Base-by-base conservation (phyloP, 441 rosid genomes). In the Isatis lusitanica region DNA sequence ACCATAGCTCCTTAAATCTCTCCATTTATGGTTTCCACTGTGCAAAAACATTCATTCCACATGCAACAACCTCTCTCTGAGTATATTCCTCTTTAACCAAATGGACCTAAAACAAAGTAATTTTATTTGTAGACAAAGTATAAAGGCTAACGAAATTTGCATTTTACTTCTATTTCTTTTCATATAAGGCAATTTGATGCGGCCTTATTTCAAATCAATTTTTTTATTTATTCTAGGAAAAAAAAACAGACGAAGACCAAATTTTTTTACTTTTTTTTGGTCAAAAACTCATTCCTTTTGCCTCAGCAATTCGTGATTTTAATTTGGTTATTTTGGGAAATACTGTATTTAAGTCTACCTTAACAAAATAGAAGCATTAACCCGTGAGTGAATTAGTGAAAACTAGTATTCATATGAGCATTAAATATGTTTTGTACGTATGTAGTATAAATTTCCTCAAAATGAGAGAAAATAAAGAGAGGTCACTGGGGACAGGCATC, bases 401-500 rank as follows among this genome's bases (percentile, higher is more conserved):
- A 30, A 18, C 6, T 38, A 39, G 51, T 26, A 48, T 28, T 58
- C 33, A 36, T 16, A 15, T 67, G 57, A 60, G 57, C 74, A 74
- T 52, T 74, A 24, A 80, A 73, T 61, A 61, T 61, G 33, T 58
- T 60, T 51, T 67, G 77, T 35, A 46, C 31, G 38, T 72, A 18
- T 52, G 17, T 63, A 63, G 17, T 61, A 52, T 18, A 17, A 18
- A 35, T 13, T 47, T 35, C 39, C 61, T 48, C 18, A 58, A 74
- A 67, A 43, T 39, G 33, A 52, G 38, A 62, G 63, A 21, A 61
- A 51, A 21, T 12, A 52, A 51, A 11, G 48, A 68, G 74, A 74
- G 79, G 85, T 63, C 76, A 75, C 43, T 80, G 38, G 57, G 71
- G 87, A 81, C 87, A 84, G 75, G 85, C 87, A 85, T 86, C 77